Percentiles rank a stretch among this genome's conserved stretches.
phyloP scores from a whole-genome alignment of 352 stramenopile species.

The Plasmopara muralis region DNA sequence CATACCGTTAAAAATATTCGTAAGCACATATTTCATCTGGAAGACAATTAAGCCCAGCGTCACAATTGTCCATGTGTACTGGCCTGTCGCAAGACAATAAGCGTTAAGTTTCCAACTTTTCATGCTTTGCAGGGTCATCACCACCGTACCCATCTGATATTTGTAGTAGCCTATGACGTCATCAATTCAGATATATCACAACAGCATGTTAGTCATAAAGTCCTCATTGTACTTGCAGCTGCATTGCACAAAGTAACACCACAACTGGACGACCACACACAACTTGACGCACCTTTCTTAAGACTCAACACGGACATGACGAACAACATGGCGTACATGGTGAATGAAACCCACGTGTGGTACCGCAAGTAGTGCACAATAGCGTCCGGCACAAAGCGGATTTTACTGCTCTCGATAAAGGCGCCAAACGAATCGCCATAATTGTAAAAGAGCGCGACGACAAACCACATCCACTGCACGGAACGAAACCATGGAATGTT shows the following conservation, averaged over 20 bases:
- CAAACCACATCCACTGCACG: conserved; percentile 97
- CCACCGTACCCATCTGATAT: conserved; percentile 87
- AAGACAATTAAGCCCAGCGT: conserved; percentile 93
- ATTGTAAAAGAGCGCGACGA: conserved; percentile 95
- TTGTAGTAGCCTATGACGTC: conserved; percentile 80
- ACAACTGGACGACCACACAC: conserved; percentile 8
- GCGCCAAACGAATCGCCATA: conserved; percentile 85
- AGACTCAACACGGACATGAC: conserved; percentile 94
- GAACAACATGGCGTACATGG: conserved; percentile 93
- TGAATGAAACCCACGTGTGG: conserved; percentile 90
- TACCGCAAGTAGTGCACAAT: conserved; percentile 87
- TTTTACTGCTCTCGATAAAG: conserved; percentile 82
- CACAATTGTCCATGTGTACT: conserved; percentile 96
- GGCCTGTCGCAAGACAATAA: conserved; percentile 34
- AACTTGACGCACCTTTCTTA: conserved; percentile 62
- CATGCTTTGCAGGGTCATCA: background rate
- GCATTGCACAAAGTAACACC: conserved; percentile 2
- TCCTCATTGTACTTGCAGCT: conserved; percentile 3
- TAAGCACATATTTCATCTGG: conserved; percentile 95
- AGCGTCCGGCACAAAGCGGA: conserved; percentile 68
- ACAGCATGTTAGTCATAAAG: conserved; percentile 4
- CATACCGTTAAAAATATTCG: conserved; percentile 93
- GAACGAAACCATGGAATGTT: conserved; percentile 97
- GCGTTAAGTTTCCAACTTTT: background rate
- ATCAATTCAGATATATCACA: conserved; percentile 4